phyloP scores from a whole-genome alignment of 495 filamentous ascomycete genomes.

The Pseudoneurospora amorphoporcata region DNA sequence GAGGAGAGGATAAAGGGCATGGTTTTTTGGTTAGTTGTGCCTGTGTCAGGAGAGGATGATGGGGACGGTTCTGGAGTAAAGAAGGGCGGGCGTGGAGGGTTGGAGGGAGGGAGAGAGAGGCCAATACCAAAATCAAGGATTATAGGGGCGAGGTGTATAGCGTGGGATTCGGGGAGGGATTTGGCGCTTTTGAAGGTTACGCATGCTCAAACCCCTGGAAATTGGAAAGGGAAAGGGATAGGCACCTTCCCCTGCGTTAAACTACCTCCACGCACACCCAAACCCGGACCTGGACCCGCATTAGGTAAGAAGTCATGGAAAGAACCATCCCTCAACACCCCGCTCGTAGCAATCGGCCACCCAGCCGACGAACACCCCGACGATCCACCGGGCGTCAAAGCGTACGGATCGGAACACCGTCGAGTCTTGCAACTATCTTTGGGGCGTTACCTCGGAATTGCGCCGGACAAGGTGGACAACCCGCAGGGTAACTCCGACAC shows the following conservation, averaged over 20 bases:
- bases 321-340: not conserved
- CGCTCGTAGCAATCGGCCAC: slow-evolving; percentile 29
- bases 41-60: not conserved
- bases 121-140: slow-evolving; percentile 16
- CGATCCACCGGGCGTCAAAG: slow-evolving; percentile 18
- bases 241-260: not conserved
- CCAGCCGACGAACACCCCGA: slow-evolving; percentile 33
- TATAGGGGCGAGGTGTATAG: slow-evolving; percentile 25
- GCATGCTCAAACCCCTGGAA: slow-evolving; percentile 3
- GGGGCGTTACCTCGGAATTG: slow-evolving; percentile 28
- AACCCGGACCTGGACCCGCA: not conserved
- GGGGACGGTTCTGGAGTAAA: not conserved
- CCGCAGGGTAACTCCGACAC: slow-evolving; percentile 38
- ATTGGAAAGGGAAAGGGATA: no score
- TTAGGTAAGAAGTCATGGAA: not conserved
- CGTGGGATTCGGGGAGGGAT: slow-evolving; percentile 30
- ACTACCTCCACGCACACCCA: not conserved
- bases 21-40: not conserved
- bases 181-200: slow-evolving; percentile 30
- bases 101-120: not conserved
- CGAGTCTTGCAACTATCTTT: slow-evolving; percentile 30
- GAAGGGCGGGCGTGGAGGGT: not conserved
- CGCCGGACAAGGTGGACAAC: slow-evolving; percentile 20
- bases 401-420: slow-evolving; percentile 16
- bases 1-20: no score